These are phyloP conservation scores for Poa annua DNA, from an alignment of 176 grass and related monocot genomes.

Conservation along the genomic window DNA sequence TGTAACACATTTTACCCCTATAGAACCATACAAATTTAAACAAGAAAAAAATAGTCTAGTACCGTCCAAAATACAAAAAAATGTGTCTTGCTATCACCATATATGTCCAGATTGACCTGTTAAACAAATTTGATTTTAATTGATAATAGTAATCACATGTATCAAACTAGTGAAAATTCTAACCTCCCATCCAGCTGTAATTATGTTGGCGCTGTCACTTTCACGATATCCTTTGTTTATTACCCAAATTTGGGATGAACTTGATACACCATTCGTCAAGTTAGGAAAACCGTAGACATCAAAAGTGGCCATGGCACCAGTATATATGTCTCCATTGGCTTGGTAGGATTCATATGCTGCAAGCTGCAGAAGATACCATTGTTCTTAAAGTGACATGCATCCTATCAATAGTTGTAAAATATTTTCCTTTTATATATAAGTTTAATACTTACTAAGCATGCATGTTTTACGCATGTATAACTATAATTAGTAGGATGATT, in stretches of 20 bases:
- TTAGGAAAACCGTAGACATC: slow-evolving; percentile 7
- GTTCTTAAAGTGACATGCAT: not conserved
- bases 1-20: not conserved
- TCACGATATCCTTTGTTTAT: slow-evolving; percentile 21
- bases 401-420: not conserved
- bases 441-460: not conserved
- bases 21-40: not conserved
- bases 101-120: slow-evolving; percentile 9
- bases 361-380: not conserved
- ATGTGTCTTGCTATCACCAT: not conserved
- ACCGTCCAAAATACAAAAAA: slow-evolving; percentile 11
- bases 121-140: not conserved
- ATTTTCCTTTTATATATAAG: not conserved
- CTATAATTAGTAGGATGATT: not conserved
- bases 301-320: slow-evolving; percentile 21
- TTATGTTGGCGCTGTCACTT: slow-evolving; percentile 1
- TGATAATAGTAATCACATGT: not conserved
- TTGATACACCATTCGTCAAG: not conserved
- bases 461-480: not conserved
- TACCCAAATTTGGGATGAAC: slow-evolving; percentile 27
- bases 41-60: not conserved
- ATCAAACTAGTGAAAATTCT: not conserved
- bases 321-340: not conserved
- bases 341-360: slow-evolving; percentile 20
- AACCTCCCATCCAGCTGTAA: slow-evolving; percentile 23